Evolutionary conservation across 768 basidiomycete species (phyloP).

Genomic region (Mycena galopus): DNA sequence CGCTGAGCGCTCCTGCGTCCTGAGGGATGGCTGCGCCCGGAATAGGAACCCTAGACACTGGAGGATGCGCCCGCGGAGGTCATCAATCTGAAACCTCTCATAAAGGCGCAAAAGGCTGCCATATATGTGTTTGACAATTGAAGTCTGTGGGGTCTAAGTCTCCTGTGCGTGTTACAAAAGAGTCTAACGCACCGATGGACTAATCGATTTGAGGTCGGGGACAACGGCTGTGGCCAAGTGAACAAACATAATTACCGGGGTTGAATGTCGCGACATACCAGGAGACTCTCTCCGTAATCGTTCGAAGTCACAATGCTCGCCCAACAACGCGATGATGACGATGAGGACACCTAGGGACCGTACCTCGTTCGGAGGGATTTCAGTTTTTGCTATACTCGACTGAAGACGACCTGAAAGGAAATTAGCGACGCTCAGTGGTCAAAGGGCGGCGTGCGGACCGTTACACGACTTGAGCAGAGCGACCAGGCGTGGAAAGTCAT

Average conservation of each 20-base stretch:
- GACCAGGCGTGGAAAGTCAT: constrained; percentile 84
- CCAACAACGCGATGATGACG: constrained; percentile 87
- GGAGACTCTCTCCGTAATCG: constrained; percentile 70
- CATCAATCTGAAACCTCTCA: constrained; percentile 68
- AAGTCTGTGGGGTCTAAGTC: constrained; percentile 56
- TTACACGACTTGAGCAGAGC: constrained; percentile 90
- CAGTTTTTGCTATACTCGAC: constrained; percentile 63
- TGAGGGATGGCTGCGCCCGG: constrained; percentile 90
- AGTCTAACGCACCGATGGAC: constrained; percentile 61
- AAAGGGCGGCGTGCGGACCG: constrained; percentile 56
- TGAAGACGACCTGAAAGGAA: constrained; percentile 68
- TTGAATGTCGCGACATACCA: constrained; percentile 57
- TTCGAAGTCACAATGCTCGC: constrained; percentile 93
- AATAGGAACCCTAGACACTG: constrained; percentile 95
- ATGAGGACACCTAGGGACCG: constrained; percentile 78
- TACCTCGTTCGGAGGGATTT: constrained; percentile 62
- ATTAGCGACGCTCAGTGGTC: not conserved
- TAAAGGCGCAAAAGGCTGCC: constrained; percentile 78
- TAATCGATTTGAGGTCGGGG: constrained; percentile 63
- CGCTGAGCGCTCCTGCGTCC: constrained; percentile 85
- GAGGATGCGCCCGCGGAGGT: constrained; percentile 78
- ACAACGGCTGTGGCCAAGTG: constrained; percentile 59
- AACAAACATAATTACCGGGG: not conserved
- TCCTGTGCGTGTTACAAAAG: not conserved
- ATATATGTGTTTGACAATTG: constrained; percentile 90